Base-by-base conservation (phyloP, 139 green algal species). In the Chlamydomonas incerta region DNA sequence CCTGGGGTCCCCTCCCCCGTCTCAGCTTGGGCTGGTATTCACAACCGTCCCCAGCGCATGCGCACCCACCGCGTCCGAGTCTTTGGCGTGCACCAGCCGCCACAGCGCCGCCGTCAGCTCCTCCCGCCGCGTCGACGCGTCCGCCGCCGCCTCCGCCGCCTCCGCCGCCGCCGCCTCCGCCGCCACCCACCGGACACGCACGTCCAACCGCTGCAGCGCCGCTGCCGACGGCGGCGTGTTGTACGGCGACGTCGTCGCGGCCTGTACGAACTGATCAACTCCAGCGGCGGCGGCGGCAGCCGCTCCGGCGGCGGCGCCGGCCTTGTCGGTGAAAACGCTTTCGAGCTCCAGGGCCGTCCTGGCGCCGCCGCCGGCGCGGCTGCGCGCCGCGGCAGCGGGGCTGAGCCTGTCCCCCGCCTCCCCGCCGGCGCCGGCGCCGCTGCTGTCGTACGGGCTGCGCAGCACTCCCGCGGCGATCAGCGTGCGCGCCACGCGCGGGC, bases 71-170 rank as follows among this genome's bases (percentile, higher is more conserved):
- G 74, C 55, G 28, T 81, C 74, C 5, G 31, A 20, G 33, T 81
- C 52, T 55, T 81, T 81, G 9, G 55, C 31, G 14, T 26, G 74
- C 34, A 81, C 26, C 57, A 55, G 50, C 55, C 74, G 33, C 74
- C 74, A 81, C 58, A 81, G 34, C 52, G 57, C 57, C 34, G 20
- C 74, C 57, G 55, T 31, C 74, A 81, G 33, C 55, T 55, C 55
- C 9, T 69, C 31, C 15, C 72, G 72, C 55, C 31, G 72, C 72
- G 47, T 24, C 29, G 23, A 29, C 72, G 24, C 29, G 3, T 29
- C 29, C 24, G 52, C 50, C 55, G 37, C 69, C 5, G n/a, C 69
- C 69, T 74, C 69, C 20, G 4, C 9, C 34, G n/a, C 62, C 3
- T 3, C 24, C 26, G 13, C 62, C 26, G 28, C 24, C 26, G 18